Conservation (phyloP, 345 rosid species). For the Camelina sativa region DNA sequence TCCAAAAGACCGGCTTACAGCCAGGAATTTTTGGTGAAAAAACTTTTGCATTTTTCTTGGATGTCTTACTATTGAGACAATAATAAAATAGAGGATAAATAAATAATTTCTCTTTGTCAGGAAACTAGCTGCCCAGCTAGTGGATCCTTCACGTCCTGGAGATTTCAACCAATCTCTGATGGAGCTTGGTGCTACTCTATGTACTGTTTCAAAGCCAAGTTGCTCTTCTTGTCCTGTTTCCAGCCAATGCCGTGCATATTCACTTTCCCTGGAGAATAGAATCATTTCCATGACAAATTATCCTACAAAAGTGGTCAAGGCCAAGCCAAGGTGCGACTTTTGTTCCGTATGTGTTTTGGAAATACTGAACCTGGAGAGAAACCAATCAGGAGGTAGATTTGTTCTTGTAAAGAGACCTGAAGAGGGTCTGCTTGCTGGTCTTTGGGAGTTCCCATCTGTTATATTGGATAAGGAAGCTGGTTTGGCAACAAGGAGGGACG, state of each 20-base stretch:
- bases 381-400: slow-evolving; percentile 56
- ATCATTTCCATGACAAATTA: slow-evolving; percentile 66
- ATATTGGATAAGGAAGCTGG: slow-evolving; percentile 57
- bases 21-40: slow-evolving; percentile 76
- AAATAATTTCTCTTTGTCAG: slow-evolving; percentile 41
- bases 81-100: slow-evolving; percentile 20
- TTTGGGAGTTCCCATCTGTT: slow-evolving; percentile 94
- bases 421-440: slow-evolving; percentile 92
- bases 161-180: slow-evolving; percentile 95
- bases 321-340: slow-evolving; percentile 68
- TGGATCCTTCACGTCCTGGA: slow-evolving; percentile 80
- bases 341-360: slow-evolving; percentile 87
- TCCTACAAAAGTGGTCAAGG: slow-evolving; percentile 71
- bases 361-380: slow-evolving; percentile 52
- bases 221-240: slow-evolving; percentile 86
- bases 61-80: slow-evolving; percentile 13
- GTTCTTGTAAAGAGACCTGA: slow-evolving; percentile 86
- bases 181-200: slow-evolving; percentile 96
- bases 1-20: slow-evolving; percentile 68
- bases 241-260: slow-evolving; percentile 66
- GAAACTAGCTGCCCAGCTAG: slow-evolving; percentile 89
- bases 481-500: slow-evolving; percentile 59
- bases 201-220: slow-evolving; percentile 71
- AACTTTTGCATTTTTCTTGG: background rate
- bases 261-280: slow-evolving; percentile 55